Base-by-base conservation (phyloP, 2,329 filamentous ascomycete genomes). In the Pyricularia sp. region DNA sequence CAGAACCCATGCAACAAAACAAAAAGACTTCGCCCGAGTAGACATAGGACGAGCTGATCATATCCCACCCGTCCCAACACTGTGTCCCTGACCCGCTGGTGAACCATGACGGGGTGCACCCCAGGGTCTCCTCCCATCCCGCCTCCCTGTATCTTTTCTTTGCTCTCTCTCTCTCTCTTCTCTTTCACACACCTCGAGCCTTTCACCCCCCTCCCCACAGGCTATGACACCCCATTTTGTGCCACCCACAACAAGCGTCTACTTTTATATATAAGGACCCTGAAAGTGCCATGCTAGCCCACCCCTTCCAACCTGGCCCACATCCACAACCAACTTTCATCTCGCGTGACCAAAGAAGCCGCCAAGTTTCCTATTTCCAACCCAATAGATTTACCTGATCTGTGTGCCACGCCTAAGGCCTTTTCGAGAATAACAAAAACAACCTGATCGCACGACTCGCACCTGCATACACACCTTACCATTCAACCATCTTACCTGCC, bases 211-310 rank as follows among this genome's bases (percentile, higher is more conserved):
- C 23, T 26, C 28, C 23, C 59, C 25, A 64, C 59, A 30, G 28
- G 23, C 64, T 64, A 25, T 64, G 68, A 55, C 33, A 59, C 68
- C 33, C 59, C 50, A n/a, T 61, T 50, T 20, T 36, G n/a, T 61
- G 59, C 20, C 58, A 20, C 42, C 42, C 42, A 50, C 42, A 14
- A n/a, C 42, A 50, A 50, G 42, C 20, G 42, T 50, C 42, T 64
- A 58, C 61, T 33, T 63, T 50, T n/a, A 20, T 67, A 65, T 69
- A 69, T 66, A 69, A 69, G 55, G 68, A 64, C 68, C 64, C 50
- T 58, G 30, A 28, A 63, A 33, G 58, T 31, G 58, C 28, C 28
- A 25, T 28, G 28, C 58, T 20, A 26, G 59, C 59, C 58, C 59
- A 36, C 33, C 30, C 30, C 68, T 26, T 69, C 68, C 68, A 66